Conservation (phyloP, 2,329 filamentous ascomycete genomes). For the Curvularia sp. region DNA sequence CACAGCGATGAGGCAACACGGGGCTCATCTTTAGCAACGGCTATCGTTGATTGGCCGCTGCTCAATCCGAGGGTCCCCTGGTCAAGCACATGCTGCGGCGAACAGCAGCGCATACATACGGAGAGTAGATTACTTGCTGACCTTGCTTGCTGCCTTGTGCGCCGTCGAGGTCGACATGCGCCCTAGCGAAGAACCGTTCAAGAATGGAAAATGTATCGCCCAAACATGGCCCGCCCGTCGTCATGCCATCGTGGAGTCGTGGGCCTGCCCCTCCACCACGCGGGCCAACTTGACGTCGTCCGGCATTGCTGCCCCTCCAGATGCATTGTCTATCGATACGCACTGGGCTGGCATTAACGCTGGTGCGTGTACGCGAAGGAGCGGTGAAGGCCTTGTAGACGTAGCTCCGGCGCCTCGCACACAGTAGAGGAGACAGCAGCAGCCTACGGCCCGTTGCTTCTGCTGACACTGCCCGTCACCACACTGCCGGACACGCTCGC, state of each 20-base stretch:
- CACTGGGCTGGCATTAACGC: slow-evolving; percentile 23
- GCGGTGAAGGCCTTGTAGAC: slow-evolving; percentile 47
- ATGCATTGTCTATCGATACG: slow-evolving; percentile 43
- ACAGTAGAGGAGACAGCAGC: slow-evolving; percentile 28
- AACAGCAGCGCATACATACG: too few relatives aligned
- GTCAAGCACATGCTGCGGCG: slow-evolving; percentile 33
- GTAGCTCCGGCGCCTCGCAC: slow-evolving; percentile 34
- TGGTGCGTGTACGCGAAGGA: slow-evolving; percentile 40
- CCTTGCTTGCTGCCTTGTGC: slow-evolving; percentile 4
- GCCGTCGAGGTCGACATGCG: slow-evolving; percentile 18
- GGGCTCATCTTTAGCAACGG: slow-evolving; percentile 32
- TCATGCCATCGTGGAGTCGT: slow-evolving; percentile 15
- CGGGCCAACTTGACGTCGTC: slow-evolving; percentile 35
- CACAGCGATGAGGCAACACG: slow-evolving; percentile 42
- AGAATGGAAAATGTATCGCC: not conserved
- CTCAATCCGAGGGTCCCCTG: slow-evolving; percentile 34
- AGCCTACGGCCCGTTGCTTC: slow-evolving; percentile 34
- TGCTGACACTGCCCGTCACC: slow-evolving; percentile 26
- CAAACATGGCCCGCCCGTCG: not conserved
- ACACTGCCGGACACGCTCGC: slow-evolving; percentile 24
- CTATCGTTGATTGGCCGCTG: slow-evolving; percentile 37
- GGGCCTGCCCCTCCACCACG: slow-evolving; percentile 28
- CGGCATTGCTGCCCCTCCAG: slow-evolving; percentile 33
- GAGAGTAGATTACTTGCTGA: slow-evolving; percentile 30
- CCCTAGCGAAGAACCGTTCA: not conserved